These are phyloP conservation scores for Samsoniella hepiali DNA, from an alignment of 2,329 filamentous ascomycete genomes.

Conservation along the genomic window DNA sequence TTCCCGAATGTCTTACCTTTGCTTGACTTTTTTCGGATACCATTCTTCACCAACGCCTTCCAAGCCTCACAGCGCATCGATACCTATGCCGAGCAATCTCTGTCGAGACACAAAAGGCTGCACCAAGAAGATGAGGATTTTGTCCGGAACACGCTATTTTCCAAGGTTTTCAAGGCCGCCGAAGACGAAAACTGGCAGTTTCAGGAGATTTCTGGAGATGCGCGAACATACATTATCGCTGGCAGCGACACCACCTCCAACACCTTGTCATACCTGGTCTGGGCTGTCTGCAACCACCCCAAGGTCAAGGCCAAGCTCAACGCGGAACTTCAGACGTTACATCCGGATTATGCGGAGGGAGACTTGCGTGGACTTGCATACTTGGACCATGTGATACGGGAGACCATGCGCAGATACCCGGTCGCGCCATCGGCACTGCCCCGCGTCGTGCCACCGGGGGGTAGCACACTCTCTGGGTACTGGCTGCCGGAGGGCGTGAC, in stretches of 20 bases:
- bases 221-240: slow-evolving; percentile 38
- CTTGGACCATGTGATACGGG: slow-evolving; percentile 39
- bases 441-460: slow-evolving; percentile 34
- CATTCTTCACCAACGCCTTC: too few relatives aligned
- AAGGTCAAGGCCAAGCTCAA: slow-evolving; percentile 18
- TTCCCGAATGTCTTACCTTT: too few relatives aligned
- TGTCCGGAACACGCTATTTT: background rate
- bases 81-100: too few relatives aligned
- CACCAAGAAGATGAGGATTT: too few relatives aligned
- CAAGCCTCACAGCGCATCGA: too few relatives aligned
- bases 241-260: slow-evolving; percentile 48
- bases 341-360: slow-evolving; percentile 23
- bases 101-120: too few relatives aligned
- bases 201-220: background rate
- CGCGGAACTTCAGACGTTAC: slow-evolving; percentile 31
- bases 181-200: background rate
- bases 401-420: slow-evolving; percentile 39
- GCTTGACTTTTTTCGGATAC: too few relatives aligned
- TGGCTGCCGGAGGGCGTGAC: slow-evolving; percentile 36
- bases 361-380: slow-evolving; percentile 36
- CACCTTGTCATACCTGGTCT: slow-evolving; percentile 44
- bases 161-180: background rate
- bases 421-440: slow-evolving; percentile 37
- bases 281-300: slow-evolving; percentile 30
- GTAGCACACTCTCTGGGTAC: slow-evolving; percentile 33